Conservation (phyloP, 306 rosid genomes). For the Cicer bijugum region DNA sequence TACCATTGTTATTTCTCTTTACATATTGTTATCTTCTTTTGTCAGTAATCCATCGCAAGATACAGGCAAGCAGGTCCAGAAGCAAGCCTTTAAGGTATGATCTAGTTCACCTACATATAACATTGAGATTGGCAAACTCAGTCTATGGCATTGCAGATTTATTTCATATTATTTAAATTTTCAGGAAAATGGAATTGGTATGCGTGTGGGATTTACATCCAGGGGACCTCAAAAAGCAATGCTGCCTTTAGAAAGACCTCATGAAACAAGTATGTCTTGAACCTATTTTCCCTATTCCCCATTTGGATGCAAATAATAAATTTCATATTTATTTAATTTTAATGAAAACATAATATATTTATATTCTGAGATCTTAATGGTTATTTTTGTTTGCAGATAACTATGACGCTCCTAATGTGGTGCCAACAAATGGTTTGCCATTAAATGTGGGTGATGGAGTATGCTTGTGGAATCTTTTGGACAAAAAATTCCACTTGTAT, state of each 20-base stretch:
- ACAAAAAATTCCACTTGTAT: slow-evolving; percentile 19
- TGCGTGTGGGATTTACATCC: slow-evolving; percentile 15
- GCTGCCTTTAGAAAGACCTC: slow-evolving; percentile 34
- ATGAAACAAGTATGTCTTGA: slow-evolving; percentile 51
- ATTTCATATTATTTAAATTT: slow-evolving; percentile 29
- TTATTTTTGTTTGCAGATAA: slow-evolving; percentile 48
- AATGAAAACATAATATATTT: neutral
- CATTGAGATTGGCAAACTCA: slow-evolving; percentile 31
- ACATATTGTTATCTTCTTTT: slow-evolving; percentile 38
- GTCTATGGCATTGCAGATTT: slow-evolving; percentile 28
- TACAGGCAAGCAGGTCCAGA: slow-evolving; percentile 34
- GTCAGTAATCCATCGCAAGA: slow-evolving; percentile 43
- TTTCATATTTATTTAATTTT: slow-evolving; percentile 19
- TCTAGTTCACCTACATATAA: slow-evolving; percentile 4
- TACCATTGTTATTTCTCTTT: neutral
- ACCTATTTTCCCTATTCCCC: slow-evolving; percentile 27
- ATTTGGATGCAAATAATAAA: slow-evolving; percentile 5
- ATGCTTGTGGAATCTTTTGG: slow-evolving; percentile 36
- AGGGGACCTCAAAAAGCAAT: slow-evolving; percentile 1
- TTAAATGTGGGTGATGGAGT: slow-evolving; percentile 48
- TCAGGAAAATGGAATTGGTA: slow-evolving; percentile 48
- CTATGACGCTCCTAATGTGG: slow-evolving; percentile 40
- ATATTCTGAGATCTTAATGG: slow-evolving; percentile 32
- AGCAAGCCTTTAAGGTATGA: slow-evolving; percentile 38
- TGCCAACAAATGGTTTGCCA: slow-evolving; percentile 46